phyloP scores from a whole-genome alignment of 2,329 filamentous ascomycete species.

The Talaromyces piceae region DNA sequence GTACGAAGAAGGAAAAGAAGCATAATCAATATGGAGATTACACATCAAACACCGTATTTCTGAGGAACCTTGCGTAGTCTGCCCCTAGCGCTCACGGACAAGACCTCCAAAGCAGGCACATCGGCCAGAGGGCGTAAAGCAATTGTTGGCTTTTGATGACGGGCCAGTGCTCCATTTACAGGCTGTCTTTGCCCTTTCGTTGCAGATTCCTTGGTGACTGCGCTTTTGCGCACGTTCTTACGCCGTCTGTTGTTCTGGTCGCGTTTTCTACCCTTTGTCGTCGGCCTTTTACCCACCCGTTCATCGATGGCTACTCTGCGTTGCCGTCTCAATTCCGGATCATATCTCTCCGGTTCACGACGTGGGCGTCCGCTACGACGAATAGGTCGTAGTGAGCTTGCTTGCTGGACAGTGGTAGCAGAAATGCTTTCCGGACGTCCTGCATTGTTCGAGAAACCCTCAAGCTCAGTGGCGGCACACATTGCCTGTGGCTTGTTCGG shows the following conservation, averaged over 20 bases:
- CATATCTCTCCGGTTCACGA: not conserved
- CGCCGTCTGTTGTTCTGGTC: not conserved
- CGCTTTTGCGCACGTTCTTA: not conserved
- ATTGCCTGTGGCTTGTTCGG: not conserved
- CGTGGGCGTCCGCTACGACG: not conserved
- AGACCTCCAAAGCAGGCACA: not conserved
- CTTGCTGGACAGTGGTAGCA: not conserved
- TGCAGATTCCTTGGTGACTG: not conserved
- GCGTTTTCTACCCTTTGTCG: not conserved
- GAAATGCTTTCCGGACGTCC: too few relatives aligned
- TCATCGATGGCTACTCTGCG: not conserved
- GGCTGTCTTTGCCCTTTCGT: not conserved
- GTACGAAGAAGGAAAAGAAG: not conserved
- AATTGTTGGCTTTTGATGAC: not conserved
- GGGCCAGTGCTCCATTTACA: not conserved
- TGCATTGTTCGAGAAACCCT: not conserved
- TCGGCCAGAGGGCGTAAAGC: not conserved
- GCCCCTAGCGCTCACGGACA: not conserved
- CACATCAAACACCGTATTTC: not conserved
- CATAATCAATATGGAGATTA: not conserved
- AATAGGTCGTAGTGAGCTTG: not conserved
- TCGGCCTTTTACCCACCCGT: not conserved
- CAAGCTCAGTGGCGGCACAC: not conserved
- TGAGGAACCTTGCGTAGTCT: not conserved
- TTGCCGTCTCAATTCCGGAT: not conserved